phyloP scores from a whole-genome alignment of 345 rosid genomes.

The Sapria himalayana region DNA sequence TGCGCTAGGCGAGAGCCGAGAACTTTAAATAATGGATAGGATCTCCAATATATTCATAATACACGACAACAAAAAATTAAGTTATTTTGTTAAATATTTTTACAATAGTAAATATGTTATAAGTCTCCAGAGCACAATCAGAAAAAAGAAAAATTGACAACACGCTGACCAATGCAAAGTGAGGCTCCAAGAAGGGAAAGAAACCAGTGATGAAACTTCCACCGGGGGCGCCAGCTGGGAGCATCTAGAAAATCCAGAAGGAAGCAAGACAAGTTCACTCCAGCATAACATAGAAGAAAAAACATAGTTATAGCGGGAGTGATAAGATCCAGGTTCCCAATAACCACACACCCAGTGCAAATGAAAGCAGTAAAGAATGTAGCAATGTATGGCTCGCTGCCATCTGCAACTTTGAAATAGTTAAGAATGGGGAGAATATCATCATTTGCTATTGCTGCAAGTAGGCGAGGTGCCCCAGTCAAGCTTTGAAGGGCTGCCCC shows the following conservation, averaged over 20 bases:
- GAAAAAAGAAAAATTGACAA: too few species aligned
- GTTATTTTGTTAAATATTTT: too few species aligned
- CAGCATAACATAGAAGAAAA: slow-evolving; percentile 83
- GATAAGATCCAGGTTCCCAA: slow-evolving; percentile 97
- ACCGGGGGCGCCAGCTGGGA: slow-evolving; percentile 99
- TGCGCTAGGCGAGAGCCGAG: too few species aligned
- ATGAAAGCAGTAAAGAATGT: slow-evolving; percentile 81
- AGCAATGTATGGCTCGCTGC: slow-evolving; percentile 70
- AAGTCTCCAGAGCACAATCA: too few species aligned
- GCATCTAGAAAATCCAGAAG: slow-evolving; percentile 98
- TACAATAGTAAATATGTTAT: too few species aligned
- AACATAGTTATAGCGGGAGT: slow-evolving; percentile 96
- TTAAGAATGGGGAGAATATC: slow-evolving; percentile 93
- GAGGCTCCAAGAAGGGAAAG: slow-evolving; percentile 86
- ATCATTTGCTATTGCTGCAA: slow-evolving; percentile 99
- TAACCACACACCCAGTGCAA: slow-evolving; percentile 72
- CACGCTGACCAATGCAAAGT: slow-evolving; percentile 64
- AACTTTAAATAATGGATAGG: too few species aligned
- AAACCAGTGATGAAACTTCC: slow-evolving; percentile 99
- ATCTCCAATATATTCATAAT: too few species aligned
- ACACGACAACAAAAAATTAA: too few species aligned
- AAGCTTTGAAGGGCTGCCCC: slow-evolving; percentile 99
- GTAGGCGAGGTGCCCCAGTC: slow-evolving; percentile 94
- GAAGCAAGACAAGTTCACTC: slow-evolving; percentile 98
- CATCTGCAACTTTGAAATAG: slow-evolving; percentile 84